Base-by-base conservation (phyloP, 129 eudicot genomes). In the Erigeron canadensis region DNA sequence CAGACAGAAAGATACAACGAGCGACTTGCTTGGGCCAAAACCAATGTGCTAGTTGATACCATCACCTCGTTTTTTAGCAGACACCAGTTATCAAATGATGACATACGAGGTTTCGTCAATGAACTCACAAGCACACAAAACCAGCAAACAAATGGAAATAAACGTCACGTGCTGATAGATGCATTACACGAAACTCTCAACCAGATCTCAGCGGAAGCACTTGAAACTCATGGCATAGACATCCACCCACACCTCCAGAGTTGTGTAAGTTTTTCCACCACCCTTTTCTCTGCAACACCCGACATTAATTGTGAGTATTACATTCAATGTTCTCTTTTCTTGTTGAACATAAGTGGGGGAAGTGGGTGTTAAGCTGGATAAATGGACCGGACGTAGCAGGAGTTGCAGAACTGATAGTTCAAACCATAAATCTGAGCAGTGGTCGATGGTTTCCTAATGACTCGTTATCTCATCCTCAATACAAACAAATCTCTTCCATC, bases 11-110 rank as follows among this genome's bases (percentile, higher is more conserved):
- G 75, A 47, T 82, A 79, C 16, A 51, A 28, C 12, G 79, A 80
- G 71, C 71, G 95, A 15, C 34, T 82, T 0, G 87, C 89, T 1
- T 87, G 95, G 94, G 84, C 86, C 23, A 87, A 87, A 65, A 82
- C 87, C 0, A 39, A 72, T 7, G 51, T 61, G 45, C 55, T 87
- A 12, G 38, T 87, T 8, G 75, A 84, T 51, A 57, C 81, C 3
- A 79, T 79, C 13, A 58, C 53, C 7, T 66, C 79, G 0, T 64
- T 70, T 44, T 84, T 76, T 28, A 60, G 37, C 1, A 19, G 40
- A 4, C 17, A 6, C 48, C 43, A 51, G 38, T 37, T 28, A 9
- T 56, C 89, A 1, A 16, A 10, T 6, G 78, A 70, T 56, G 65
- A 81, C 6, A 84, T 81, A 40, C 67, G 23, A 7, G 78, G 80